Conservation (phyloP, 2,329 filamentous ascomycete species). For the Colletotrichum agaves region DNA sequence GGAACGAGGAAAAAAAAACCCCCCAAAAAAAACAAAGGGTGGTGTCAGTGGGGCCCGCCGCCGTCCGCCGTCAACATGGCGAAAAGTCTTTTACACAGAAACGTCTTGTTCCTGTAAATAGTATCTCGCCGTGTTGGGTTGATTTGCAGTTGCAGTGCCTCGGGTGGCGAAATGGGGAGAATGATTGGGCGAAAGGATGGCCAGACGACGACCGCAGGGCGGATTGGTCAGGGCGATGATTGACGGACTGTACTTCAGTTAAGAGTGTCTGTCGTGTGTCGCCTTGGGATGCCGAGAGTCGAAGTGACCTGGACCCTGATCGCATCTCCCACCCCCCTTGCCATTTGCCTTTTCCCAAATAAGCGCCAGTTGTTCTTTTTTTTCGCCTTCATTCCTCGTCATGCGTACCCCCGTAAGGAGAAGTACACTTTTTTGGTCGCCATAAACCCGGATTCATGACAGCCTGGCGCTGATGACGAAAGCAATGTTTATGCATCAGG, state of each 20-base stretch:
- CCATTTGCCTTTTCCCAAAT: background rate
- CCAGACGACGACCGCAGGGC: constrained; percentile 21
- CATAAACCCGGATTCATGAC: background rate
- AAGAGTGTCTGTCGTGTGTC: background rate
- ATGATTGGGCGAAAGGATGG: constrained; percentile 17
- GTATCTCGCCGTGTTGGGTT: background rate
- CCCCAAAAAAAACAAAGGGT: background rate
- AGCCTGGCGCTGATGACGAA: constrained; percentile 25
- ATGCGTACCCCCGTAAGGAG: background rate
- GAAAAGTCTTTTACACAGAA: background rate
- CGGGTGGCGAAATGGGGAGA: constrained; percentile 18
- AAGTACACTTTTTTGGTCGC: background rate
- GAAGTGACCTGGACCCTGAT: background rate
- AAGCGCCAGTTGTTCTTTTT: background rate
- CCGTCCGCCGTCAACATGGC: background rate
- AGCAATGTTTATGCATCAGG: constrained; percentile 16
- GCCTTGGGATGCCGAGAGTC: no score
- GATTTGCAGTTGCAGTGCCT: background rate
- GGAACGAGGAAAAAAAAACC: no score
- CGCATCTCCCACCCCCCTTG: background rate
- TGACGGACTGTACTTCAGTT: constrained; percentile 15
- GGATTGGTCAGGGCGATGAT: constrained; percentile 26
- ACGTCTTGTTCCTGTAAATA: background rate
- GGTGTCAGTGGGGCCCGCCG: background rate
- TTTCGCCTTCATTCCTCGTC: background rate